Evolutionary conservation across 768 basidiomycete genomes (phyloP).

Genomic region (Naganishia vaughanmartiniae): DNA sequence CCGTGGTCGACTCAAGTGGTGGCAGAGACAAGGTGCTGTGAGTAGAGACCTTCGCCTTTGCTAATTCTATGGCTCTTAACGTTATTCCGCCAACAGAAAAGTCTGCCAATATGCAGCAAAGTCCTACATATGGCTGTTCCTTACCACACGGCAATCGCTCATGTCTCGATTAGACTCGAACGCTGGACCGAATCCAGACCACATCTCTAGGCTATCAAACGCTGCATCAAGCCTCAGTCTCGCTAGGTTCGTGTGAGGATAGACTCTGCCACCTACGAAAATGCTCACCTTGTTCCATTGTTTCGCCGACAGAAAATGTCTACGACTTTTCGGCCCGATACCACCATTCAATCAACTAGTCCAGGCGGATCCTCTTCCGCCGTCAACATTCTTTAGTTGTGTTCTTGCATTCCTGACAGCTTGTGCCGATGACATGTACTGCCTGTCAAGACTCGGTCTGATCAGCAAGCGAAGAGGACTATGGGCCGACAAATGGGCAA

Average conservation of each 20-base stretch:
- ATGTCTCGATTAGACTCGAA: not conserved
- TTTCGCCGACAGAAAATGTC: conserved; percentile 9
- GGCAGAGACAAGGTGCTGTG: conserved; percentile 25
- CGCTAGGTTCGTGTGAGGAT: conserved; percentile 24
- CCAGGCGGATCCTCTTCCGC: conserved; percentile 9
- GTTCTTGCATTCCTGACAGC: conserved; percentile 8
- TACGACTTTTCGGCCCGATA: conserved; percentile 21
- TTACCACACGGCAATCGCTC: not conserved
- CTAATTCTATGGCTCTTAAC: too few relatives aligned
- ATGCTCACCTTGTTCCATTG: not conserved
- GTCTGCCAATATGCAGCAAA: conserved; percentile 19
- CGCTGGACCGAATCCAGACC: conserved; percentile 2
- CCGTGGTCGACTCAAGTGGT: conserved; percentile 22
- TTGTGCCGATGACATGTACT: conserved; percentile 26
- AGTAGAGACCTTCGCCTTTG: not conserved
- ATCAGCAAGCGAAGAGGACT: conserved; percentile 10
- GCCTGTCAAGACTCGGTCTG: conserved; percentile 24
- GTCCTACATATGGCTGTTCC: conserved; percentile 14
- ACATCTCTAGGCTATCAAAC: conserved; percentile 1
- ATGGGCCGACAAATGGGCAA: conserved; percentile 31
- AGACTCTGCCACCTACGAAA: not conserved
- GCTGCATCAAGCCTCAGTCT: conserved; percentile 22
- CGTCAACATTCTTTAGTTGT: conserved; percentile 11
- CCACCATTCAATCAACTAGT: conserved; percentile 21
- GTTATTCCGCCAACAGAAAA: not conserved